Conservation (phyloP, 306 rosid species). For the Casuarina cunninghamiana region DNA sequence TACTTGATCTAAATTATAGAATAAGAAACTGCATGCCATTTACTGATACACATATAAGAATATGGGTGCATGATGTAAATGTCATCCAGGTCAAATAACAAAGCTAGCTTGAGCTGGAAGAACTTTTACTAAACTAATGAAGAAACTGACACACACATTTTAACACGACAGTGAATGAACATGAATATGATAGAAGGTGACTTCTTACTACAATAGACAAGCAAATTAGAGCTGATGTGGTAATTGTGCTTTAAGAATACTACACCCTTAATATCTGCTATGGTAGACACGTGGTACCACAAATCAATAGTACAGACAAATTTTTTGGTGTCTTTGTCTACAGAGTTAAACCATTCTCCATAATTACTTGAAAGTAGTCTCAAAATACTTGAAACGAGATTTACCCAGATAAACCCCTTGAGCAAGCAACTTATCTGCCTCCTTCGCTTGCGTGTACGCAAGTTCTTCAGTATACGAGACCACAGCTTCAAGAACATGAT, state of each 20-base stretch:
- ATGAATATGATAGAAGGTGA: background rate
- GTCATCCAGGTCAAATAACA: conserved; percentile 12
- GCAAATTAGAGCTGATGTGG: background rate
- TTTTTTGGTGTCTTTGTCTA: background rate
- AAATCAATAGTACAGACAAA: background rate
- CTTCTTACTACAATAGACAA: background rate
- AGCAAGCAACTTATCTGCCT: conserved; percentile 64
- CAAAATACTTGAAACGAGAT: background rate
- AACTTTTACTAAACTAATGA: background rate
- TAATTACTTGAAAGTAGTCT: background rate
- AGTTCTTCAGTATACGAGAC: conserved; percentile 63
- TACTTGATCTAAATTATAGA: conserved; percentile 8
- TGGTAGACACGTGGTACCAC: background rate
- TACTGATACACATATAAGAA: conserved; percentile 16
- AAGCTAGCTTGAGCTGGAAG: background rate
- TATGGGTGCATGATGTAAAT: conserved; percentile 4
- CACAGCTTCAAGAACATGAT: conserved; percentile 65
- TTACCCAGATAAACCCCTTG: conserved; percentile 68
- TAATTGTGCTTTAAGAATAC: background rate
- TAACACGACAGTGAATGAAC: background rate
- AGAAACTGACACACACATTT: background rate
- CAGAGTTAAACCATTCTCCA: background rate
- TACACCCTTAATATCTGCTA: background rate
- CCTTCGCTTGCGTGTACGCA: conserved; percentile 66
- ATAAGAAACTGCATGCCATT: conserved; percentile 11